phyloP scores from a whole-genome alignment of 2,329 filamentous ascomycete genomes.

The Penicillium palitans region DNA sequence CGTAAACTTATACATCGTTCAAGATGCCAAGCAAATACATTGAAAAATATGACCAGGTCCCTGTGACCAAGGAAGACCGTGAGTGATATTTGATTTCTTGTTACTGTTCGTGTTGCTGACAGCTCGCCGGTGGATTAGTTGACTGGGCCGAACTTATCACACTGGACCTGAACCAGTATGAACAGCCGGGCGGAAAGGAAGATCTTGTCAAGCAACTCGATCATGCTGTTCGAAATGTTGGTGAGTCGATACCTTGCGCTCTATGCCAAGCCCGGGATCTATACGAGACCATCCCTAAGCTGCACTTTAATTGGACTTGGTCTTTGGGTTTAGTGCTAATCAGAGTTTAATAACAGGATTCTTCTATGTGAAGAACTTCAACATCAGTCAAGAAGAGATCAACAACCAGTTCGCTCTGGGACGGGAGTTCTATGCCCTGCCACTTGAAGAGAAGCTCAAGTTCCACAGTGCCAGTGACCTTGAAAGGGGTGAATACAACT shows the following conservation, averaged over 20 bases:
- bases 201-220: slow-evolving; percentile 56
- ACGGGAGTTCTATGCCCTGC: slow-evolving; percentile 58
- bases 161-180: slow-evolving; percentile 57
- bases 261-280: not conserved
- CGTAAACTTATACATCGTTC: not conserved
- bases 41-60: slow-evolving; percentile 47
- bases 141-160: slow-evolving; percentile 60
- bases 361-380: slow-evolving; percentile 65
- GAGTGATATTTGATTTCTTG: slow-evolving; percentile 1
- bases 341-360: slow-evolving; percentile 48
- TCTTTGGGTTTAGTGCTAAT: not conserved
- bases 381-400: slow-evolving; percentile 60
- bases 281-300: not conserved
- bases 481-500: slow-evolving; percentile 58
- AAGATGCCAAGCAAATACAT: slow-evolving; percentile 34
- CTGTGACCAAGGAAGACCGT: slow-evolving; percentile 49
- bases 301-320: not conserved
- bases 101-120: slow-evolving; percentile 17
- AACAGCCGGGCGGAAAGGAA: slow-evolving; percentile 56
- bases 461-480: slow-evolving; percentile 51
- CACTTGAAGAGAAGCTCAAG: slow-evolving; percentile 60
- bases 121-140: slow-evolving; percentile 28
- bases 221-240: slow-evolving; percentile 53
- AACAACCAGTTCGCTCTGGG: slow-evolving; percentile 63
- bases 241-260: slow-evolving; percentile 17